Base-by-base conservation (phyloP, 2,329 filamentous ascomycete genomes). In the Penicillium sp. region DNA sequence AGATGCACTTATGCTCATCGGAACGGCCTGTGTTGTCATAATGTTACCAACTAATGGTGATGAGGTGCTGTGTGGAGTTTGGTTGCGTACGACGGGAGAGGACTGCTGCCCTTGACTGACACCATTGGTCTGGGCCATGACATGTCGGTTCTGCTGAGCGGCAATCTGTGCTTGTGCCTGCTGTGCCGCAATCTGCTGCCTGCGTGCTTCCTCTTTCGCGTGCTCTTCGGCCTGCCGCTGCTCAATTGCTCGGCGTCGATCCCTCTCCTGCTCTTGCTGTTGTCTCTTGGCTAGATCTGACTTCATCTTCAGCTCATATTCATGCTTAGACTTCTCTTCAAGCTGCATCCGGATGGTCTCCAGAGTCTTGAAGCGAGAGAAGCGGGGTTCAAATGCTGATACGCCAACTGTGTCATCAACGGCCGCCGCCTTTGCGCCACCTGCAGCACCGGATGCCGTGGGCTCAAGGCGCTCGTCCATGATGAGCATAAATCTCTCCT, bases 401-500 rank as follows among this genome's bases (percentile, higher is more conserved):
- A 83, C 82, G 20, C 85, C 87, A 35, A 85, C 84, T 59, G 90
- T 86, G 8, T 85, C 87, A 68, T 96, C 92, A 20, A 83, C 85
- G 56, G 89, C 88, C n/a, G 84, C 80, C 52, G 86, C 83, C 31
- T 82, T 82, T 12, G 80, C 75, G 2, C 81, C 81, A 54, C 82
- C 81, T 56, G 85, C 82, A 7, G 82, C 82, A 20, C 81, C 79
- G 4, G 83, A 81, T 14, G 80, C 79, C 40, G 79, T 82, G 1
- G 88, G 81, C 12, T 85, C 82, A 56, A 92, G 82, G 6, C 91
- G 84, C 65, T 97, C 93, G 67, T 99, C 94, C 75, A 92, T 85
- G 22, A 90, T 87, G 49, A 97, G 86, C 91, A 99, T 94, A 63
- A 91, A 95, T 45, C 91, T 85, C 74, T 99, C 92, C 61, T 91